Base-by-base conservation (phyloP, 345 rosid genomes). In the Draba incana region DNA sequence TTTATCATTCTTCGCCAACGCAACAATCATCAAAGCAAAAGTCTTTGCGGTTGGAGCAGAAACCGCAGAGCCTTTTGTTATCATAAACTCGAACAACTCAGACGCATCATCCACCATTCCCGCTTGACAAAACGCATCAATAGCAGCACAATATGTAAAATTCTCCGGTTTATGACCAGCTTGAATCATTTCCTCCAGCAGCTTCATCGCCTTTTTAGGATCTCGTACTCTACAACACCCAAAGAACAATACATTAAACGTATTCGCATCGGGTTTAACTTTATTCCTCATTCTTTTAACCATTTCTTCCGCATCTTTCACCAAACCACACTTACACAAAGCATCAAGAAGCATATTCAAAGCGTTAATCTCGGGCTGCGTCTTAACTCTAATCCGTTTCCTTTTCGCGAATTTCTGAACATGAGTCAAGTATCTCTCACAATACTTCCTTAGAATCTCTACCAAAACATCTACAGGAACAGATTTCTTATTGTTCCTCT, bases 171-270 rank as follows among this genome's bases (percentile, higher is more conserved):
- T 77, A 47, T 78, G 88, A 37, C 99, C 99, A 57, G 84, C 81
- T 59, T 74, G 66, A 41, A 87, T 89, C 99, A 92, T 94, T 73
- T 89, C 93, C 47, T 94, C 96, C 58, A 92, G 84, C 61, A 84
- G 39, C 62, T 35, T 69, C 97, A 88, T 83, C 48, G 85, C 98
- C 67, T 81, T 82, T 31, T 57, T 82, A 0, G 96, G 98, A 20
- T 86, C 83, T 63, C 93, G 89, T 48, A 92, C 93, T 67, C 98
- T 82, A 71, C 96, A 89, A 82, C 97, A 92, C 43, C 99, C 97
- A 30, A 94, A 89, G 71, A 89, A 94, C 86, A 94, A 76, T 8
- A 85, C 75, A 75, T 88, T 94, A 31, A 73, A 92, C 0, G 93
- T 83, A 82, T 74, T 83, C 14, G 83, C 83, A 78, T 89, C 84